Evolutionary conservation across 345 rosid genomes (phyloP).

Genomic region (Arabidopsis suecica): DNA sequence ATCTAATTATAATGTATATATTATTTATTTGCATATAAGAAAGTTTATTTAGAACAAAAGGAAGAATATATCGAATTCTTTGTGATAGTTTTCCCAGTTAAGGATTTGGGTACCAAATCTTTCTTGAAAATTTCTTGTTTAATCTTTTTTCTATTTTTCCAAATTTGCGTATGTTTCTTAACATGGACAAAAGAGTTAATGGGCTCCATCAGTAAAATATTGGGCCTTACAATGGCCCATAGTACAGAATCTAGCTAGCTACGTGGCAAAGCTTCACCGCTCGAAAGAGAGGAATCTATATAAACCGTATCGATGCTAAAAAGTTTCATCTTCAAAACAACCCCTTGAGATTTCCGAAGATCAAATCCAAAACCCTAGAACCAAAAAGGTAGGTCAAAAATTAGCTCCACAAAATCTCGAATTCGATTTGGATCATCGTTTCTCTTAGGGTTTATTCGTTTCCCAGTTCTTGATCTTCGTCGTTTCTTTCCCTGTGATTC

Average conservation of each 20-base stretch:
- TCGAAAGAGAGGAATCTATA: slow-evolving; percentile 39
- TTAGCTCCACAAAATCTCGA: background rate
- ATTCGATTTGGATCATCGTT: slow-evolving; percentile 13
- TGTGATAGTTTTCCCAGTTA: background rate
- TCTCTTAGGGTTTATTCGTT: slow-evolving; percentile 6
- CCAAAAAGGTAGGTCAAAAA: slow-evolving; percentile 28
- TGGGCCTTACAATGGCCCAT: slow-evolving; percentile 9
- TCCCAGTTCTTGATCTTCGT: slow-evolving; percentile 26
- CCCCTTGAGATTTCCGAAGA: slow-evolving; percentile 37
- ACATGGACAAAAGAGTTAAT: background rate
- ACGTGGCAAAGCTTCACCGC: slow-evolving; percentile 47
- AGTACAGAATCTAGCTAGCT: background rate
- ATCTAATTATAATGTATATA: background rate
- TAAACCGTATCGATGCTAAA: slow-evolving; percentile 29
- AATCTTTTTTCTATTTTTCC: background rate
- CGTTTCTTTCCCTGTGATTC: background rate
- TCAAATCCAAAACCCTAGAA: slow-evolving; percentile 40
- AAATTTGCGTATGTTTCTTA: background rate
- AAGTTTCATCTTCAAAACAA: slow-evolving; percentile 25
- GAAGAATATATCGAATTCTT: no score
- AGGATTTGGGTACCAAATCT: background rate
- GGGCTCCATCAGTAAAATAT: background rate
- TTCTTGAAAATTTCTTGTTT: no score
- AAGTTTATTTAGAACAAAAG: background rate
- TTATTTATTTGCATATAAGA: background rate